Percentiles rank a stretch among this genome's conserved stretches.
These are phyloP conservation scores for Gleditsia sinensis DNA, from an alignment of 306 rosid genomes.

Conservation along the genomic window DNA sequence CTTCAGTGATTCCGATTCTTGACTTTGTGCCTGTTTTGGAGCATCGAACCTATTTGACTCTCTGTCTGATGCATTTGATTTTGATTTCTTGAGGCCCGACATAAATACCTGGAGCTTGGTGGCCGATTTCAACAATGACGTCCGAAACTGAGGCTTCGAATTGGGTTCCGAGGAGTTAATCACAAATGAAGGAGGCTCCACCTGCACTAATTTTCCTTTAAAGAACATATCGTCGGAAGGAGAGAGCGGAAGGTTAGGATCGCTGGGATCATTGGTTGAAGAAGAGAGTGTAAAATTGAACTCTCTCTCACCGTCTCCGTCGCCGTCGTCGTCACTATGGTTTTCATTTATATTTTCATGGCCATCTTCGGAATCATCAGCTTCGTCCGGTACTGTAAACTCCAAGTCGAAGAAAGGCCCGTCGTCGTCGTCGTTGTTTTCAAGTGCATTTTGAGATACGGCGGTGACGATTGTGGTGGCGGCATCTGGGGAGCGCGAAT, in stretches of 20 bases:
- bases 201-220: slow-evolving; percentile 71
- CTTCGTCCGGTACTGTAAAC: slow-evolving; percentile 69
- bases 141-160: slow-evolving; percentile 64
- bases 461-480: slow-evolving; percentile 50
- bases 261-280: slow-evolving; percentile 65
- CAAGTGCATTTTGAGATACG: slow-evolving; percentile 33
- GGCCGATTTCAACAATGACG: slow-evolving; percentile 78
- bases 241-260: slow-evolving; percentile 67
- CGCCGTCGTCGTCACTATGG: slow-evolving; percentile 23
- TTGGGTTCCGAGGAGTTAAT: slow-evolving; percentile 54
- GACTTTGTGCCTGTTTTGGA: slow-evolving; percentile 20
- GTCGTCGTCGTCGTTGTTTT: slow-evolving; percentile 50
- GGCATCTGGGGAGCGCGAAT: background rate
- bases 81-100: slow-evolving; percentile 73
- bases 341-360: slow-evolving; percentile 21
- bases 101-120: slow-evolving; percentile 84
- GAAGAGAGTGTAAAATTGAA: slow-evolving; percentile 79
- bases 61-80: slow-evolving; percentile 40
- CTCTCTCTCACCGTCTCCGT: slow-evolving; percentile 55
- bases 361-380: slow-evolving; percentile 35
- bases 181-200: slow-evolving; percentile 55
- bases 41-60: slow-evolving; percentile 40
- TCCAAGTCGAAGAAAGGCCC: slow-evolving; percentile 96
- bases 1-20: slow-evolving; percentile 9
- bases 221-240: slow-evolving; percentile 76